A percentile compares a stretch with the other conserved stretches of the same genome.
phyloP scores from a whole-genome alignment of 208 protist genomes.

The Leptomonas pyrrhocoris region DNA sequence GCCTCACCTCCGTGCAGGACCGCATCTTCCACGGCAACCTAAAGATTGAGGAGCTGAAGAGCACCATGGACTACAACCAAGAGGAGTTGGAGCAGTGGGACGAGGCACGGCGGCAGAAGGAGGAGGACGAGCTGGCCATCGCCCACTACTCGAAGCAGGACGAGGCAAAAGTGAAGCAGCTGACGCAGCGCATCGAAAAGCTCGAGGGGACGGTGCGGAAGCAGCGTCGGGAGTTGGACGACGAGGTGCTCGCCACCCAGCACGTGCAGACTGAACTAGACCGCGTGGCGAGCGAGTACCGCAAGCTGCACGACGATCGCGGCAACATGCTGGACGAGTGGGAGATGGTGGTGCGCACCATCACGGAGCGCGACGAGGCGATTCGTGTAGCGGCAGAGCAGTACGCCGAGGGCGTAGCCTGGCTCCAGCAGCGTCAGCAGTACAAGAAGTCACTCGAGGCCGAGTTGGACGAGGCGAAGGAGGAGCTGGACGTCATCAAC shows the following conservation, averaged over 20 bases:
- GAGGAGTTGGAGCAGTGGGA: slow-evolving; percentile 96
- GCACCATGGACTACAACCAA: slow-evolving; percentile 93
- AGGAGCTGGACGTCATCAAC: slow-evolving; percentile 55
- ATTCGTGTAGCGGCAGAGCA: slow-evolving; percentile 79
- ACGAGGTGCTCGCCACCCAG: slow-evolving; percentile 86
- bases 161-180: slow-evolving; percentile 82
- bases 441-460: slow-evolving; percentile 39
- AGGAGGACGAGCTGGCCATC: slow-evolving; percentile 92
- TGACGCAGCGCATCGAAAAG: slow-evolving; percentile 85
- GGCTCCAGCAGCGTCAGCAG: slow-evolving; percentile 68
- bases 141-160: slow-evolving; percentile 91
- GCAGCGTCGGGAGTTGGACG: slow-evolving; percentile 61
- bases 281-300: slow-evolving; percentile 92
- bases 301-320: slow-evolving; percentile 85
- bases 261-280: slow-evolving; percentile 92
- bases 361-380: slow-evolving; percentile 86
- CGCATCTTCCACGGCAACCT: slow-evolving; percentile 91
- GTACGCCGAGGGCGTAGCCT: slow-evolving; percentile 75
- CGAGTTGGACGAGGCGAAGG: slow-evolving; percentile 42
- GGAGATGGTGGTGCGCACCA: slow-evolving; percentile 86
- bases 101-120: slow-evolving; percentile 91
- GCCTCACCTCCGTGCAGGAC: slow-evolving; percentile 77
- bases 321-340: slow-evolving; percentile 90
- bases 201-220: slow-evolving; percentile 57
- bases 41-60: slow-evolving; percentile 90